Base-by-base conservation (phyloP, 2,329 filamentous ascomycete species). In the Corynespora cassiicola region DNA sequence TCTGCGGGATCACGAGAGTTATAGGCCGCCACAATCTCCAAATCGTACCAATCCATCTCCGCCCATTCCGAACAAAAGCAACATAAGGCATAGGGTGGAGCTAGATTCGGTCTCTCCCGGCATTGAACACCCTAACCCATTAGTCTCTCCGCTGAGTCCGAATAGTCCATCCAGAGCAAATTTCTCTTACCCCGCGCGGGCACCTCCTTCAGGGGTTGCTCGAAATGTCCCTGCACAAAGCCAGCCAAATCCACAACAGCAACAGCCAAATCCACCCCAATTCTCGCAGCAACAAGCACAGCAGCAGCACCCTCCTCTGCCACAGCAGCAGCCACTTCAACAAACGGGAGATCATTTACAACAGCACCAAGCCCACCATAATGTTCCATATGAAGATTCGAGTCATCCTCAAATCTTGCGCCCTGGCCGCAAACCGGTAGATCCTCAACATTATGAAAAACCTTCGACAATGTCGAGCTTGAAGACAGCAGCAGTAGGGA, bases 131-230 rank as follows among this genome's bases (percentile, higher is more conserved):
- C 57, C 59, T 7, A 64, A 68, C 18, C 63, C 62, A 3, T 54
- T 64, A 44, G 50, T 52, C 16, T 56, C 56, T 10, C 57, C 56
- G 3, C 42, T 63, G 2, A 60, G 47, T 10, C 61, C 63, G 6
- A 40, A 47, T 7, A 64, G 60, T 36, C 60, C 63, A 7, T 47
- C 47, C 2, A 48, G 55, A 14, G 57, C 56, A 6, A 66, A 68
- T 39, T 68, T 68, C 39, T 68, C 64, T 1, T 68, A 68, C 28
- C 63, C 64, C 14, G 54, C 58, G 8, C 42, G 64, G 39, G 47
- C 55, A 31, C 62, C 61, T 5, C 64, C 64, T 11, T 47, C 54
- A 29, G 63, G 64, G 10, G 54, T 61, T 5, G 61, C 64, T 9
- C 54, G 59, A 16, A 59, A 65, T 11, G 39, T 65, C 7, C 52